phyloP scores from a whole-genome alignment of 345 rosid species.

The Salix dunnii region DNA sequence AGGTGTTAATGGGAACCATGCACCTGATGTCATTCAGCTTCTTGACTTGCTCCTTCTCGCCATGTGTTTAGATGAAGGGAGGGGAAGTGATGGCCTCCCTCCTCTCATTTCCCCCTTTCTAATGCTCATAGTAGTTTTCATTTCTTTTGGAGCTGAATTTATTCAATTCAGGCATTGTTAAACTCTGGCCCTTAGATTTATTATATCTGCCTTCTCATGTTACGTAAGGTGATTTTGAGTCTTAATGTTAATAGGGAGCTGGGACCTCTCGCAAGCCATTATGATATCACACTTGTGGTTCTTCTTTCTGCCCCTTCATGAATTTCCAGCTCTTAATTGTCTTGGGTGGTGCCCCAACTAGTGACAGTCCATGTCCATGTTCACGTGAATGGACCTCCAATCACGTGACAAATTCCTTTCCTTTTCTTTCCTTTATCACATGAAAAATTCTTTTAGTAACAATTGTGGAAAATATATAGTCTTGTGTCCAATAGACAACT shows the following conservation, averaged over 20 bases:
- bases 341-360: neutral
- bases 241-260: too few relatives aligned
- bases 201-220: neutral
- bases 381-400: neutral
- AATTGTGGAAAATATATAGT: too few relatives aligned
- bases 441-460: too few relatives aligned
- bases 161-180: neutral
- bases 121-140: neutral
- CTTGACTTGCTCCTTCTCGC: neutral
- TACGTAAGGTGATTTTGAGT: neutral
- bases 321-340: neutral
- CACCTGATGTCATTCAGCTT: conserved; percentile 30
- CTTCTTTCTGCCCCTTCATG: neutral
- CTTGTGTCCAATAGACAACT: too few relatives aligned
- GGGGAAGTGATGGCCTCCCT: neutral
- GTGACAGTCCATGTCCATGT: neutral
- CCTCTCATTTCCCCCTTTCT: neutral
- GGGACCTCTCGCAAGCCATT: neutral
- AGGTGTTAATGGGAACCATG: conserved; percentile 22
- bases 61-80: neutral
- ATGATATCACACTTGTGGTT: neutral
- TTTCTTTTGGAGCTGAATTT: neutral
- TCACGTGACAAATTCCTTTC: neutral
- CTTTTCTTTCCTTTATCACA: too few relatives aligned
- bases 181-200: neutral